phyloP scores from a whole-genome alignment of 169 alveolate species.

The Plasmodium cynomolgi region DNA sequence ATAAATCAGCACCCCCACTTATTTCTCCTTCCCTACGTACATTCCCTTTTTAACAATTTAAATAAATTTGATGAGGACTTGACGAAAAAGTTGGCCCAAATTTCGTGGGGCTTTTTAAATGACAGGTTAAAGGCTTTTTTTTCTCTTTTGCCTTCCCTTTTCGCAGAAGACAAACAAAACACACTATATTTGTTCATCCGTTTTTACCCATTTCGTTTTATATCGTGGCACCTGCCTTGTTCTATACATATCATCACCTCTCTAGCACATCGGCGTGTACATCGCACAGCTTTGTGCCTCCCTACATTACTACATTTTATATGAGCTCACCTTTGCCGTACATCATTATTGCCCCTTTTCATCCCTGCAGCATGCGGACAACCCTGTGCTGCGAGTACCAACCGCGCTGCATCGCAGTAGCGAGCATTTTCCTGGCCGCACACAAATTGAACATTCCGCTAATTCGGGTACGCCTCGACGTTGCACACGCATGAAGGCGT shows the following conservation, averaged over 20 bases:
- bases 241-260: neutral
- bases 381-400: constrained; percentile 84
- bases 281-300: neutral
- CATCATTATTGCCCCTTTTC: neutral
- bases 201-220: neutral
- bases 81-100: constrained; percentile 87
- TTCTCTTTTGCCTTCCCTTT: neutral
- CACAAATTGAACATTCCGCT: constrained; percentile 79
- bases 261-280: neutral
- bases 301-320: neutral
- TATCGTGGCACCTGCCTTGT: neutral
- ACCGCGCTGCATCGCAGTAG: constrained; percentile 85
- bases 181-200: neutral
- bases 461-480: constrained; percentile 58
- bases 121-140: constrained; percentile 84
- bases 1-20: constrained; percentile 86
- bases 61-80: constrained; percentile 80
- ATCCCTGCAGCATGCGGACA: constrained; percentile 81
- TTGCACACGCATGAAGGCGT: neutral
- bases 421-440: constrained; percentile 83
- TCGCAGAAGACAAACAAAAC: neutral
- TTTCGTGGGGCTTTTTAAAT: constrained; percentile 92
- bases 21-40: constrained; percentile 88
- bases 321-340: neutral
- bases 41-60: constrained; percentile 88